Evolutionary conservation across 73 alveolate species (phyloP), one percentile per base, ranked within the genome.

Genomic region (Stentor coeruleus): DNA sequence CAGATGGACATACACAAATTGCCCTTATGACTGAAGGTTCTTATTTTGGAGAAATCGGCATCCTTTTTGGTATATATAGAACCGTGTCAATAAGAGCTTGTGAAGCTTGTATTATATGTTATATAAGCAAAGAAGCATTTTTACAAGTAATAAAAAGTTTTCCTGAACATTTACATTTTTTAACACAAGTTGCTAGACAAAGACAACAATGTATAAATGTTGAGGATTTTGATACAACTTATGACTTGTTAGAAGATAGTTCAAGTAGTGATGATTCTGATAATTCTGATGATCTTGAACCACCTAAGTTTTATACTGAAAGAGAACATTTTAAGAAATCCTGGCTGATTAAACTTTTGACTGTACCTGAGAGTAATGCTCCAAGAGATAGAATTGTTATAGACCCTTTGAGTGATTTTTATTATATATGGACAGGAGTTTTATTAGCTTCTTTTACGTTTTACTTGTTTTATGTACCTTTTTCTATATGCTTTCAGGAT

Each of bases 21-120:
- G 90, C 93, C 3, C 76, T 74, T 73, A 31, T 87, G 88, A 40
- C 76, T 40, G 91, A 90, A 84, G 96, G 96, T 0, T 41, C 82
- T 38, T 90, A 87, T 77, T 90, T 90, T 77, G 96, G 96, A 37
- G 96, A 90, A 55, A 87, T 90, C 14, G 96, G 96, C 1, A 80
- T 82, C 30, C 60, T 90, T 15, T 42, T 90, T 20, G 84, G 89
- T 3, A 73, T 49, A 1, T 76, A 33, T 3, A 74, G 95, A 33
- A 59, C 93, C 30, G 82, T 83, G 59, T 82, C 88, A 4, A 89
- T 90, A 0, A 82, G 85, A 49, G 85, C 96, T 0, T 28, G 20
- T 37, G 77, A 90, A 3, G 76, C 80, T 20, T 85, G 91, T 60
- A 81, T 86, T 15, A 82, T 89, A 58, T 86, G 72, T 38, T 74